Base-by-base conservation (phyloP, 2,329 filamentous ascomycete species). In the Diaporthe helianthi region DNA sequence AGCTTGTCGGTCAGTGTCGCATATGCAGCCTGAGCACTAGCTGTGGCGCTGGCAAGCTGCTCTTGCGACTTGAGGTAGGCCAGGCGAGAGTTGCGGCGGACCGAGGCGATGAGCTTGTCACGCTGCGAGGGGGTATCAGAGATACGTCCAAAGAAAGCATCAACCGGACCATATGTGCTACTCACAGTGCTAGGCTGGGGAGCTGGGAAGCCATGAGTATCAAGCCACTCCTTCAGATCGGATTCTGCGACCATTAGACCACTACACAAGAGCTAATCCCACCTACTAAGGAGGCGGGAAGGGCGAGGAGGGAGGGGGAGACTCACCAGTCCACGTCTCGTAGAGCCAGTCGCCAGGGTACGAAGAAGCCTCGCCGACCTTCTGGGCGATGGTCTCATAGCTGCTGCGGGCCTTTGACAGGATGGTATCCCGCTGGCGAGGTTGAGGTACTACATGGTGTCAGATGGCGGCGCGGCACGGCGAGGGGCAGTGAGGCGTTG, bases 311-410 rank as follows among this genome's bases (percentile, higher is more conserved):
- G 38, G 41, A 73, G 12, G 6, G 10, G 7, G 38, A 26, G 41
- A 73, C 77, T 6, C 68, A 80, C 79, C 82, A 65, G 92, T 91
- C 96, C 96, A 99, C 9, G 91, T 86, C 71, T 90, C 87, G 78
- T 98, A 99, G 52, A 98, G 84, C 96, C 96, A 98, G 82, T 98
- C 89, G 47, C 96, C 96, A 41, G 96, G 96, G 77, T 98, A 98
- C n/a, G 89, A 83, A 65, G 88, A 83, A 17, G 93, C 91, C 81
- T 98, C 91, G 71, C 93, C 93, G 13, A 79, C 79, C 80, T 89
- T 90, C 80, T 93, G 90, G 19, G 95, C 93, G 69, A 90, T 81
- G 1, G 87, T 81, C 75, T 97, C 92, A 78, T 97, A 98, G 80
- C 89, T 94, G 73, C 91, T 86, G 72, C 95, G 93, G 71, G 90